Base-by-base conservation (phyloP, 23 red algal species). In the Gracilaria gracilis region DNA sequence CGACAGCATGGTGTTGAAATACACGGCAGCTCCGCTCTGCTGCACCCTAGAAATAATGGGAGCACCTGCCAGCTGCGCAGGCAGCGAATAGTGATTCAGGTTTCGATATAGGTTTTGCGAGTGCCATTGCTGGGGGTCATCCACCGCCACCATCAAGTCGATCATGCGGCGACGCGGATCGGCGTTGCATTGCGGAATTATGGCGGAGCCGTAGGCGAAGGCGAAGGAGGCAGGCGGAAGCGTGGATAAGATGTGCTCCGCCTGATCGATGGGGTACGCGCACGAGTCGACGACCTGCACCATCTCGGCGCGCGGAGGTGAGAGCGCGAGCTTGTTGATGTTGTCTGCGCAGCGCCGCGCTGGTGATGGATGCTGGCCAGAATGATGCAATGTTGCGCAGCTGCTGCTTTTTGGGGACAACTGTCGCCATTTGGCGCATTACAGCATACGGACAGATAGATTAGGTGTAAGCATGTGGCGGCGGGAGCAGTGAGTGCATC, bases 131-230 rank as follows among this genome's bases (percentile, higher is more conserved):
- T 36, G 34, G 15, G 93, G 59, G 57, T 95, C 73, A 33, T 98
- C 93, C 9, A 98, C 87, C 17, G 90, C 93, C 31, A 98, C 25
- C 32, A 98, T 88, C 35, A 95, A 79, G 78, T 98, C 97, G 51
- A 95, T 84, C 89, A 95, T 87, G 51, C 59, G 61, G 19, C 13
- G 19, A 51, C 75, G 66, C 31, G 67, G 80, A 36, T 78, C 49
- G 79, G 61, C 51, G 62, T 77, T 65, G 86, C 67, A 71, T 42
- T 98, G 95, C 23, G 90, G 95, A 66, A 98, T 64, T 46, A 88
- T 88, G 46, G 88, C 95, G 21, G 95, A 98, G 37, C 95, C 95
- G 74, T 98, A 98, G 44, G 90, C 95, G 32, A 98, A 87, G 28
- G 95, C 91, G 75, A 90, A 98, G 37, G 72, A 48, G 21, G 79